Evolutionary conservation across 2,329 filamentous ascomycete genomes (phyloP), one percentile per base, ranked within the genome.

Genomic region (Xylariaceae sp.): DNA sequence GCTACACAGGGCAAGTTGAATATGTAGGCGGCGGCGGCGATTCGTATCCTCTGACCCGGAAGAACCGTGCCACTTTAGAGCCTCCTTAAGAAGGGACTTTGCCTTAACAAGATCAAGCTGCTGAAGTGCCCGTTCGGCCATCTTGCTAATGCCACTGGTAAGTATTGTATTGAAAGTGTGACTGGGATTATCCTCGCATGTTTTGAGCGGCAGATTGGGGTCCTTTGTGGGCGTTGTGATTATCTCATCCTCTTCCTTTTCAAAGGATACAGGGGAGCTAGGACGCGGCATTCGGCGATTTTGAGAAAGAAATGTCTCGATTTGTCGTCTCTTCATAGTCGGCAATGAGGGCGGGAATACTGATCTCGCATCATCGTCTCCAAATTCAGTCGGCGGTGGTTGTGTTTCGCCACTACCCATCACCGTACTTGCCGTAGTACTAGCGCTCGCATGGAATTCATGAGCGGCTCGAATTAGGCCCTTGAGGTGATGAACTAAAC

Each of bases 381-480:
- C 58, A 8, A 51, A 58, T 37, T 55, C 58, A 45, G 52, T 60
- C 31, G 47, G 52, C n/a, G 55, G 55, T 41, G 54, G 31, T 32
- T 55, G 58, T 8, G 53, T 53, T 26, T 44, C 52, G 11, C 45
- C 32, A 29, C 56, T 49, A 40, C 55, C 52, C 11, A 39, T 48
- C 2, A 58, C 53, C 19, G 58, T 60, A 49, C 58, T 60, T 6
- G 58, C 58, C 12, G 58, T 58, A 8, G 50, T 52, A 34, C 58
- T 60, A 7, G 58, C 58, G 39, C 55, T 60, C 19, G 52, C 52
- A 39, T 60, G 58, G 40, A 60, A 60, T 8, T 60, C 55, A 9
- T 60, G 47, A 6, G 58, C 58, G n/a, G 55, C 58, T 31, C 55
- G 50, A 31, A 60, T 46, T 34, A 60, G 35, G 8, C 53, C 55